Conservation (phyloP, 2,329 filamentous ascomycete species). For the Clathrospora elynae region DNA sequence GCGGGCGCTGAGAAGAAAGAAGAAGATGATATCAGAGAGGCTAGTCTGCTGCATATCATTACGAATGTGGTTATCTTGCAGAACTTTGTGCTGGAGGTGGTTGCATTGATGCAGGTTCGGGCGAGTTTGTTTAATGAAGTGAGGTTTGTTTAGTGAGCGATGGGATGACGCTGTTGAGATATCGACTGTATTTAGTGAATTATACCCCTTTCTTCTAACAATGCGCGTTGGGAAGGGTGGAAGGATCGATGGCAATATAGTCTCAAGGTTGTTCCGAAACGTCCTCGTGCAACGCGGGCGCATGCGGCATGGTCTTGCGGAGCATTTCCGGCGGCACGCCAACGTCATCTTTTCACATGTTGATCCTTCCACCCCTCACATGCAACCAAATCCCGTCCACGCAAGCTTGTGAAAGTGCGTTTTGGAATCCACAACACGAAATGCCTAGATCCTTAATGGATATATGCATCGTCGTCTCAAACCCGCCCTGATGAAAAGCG, state of each 20-base stretch:
- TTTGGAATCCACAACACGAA: slow-evolving; percentile 3
- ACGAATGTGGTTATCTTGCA: slow-evolving; percentile 58
- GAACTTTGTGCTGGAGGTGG: slow-evolving; percentile 57
- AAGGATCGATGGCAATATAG: neutral
- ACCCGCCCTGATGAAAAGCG: slow-evolving; percentile 4
- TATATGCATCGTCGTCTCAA: neutral
- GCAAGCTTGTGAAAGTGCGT: slow-evolving; percentile 22
- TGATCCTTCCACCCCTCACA: slow-evolving; percentile 11
- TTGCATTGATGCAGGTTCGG: slow-evolving; percentile 55
- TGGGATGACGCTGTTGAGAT: slow-evolving; percentile 1
- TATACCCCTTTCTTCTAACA: slow-evolving; percentile 25
- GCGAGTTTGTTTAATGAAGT: slow-evolving; percentile 57
- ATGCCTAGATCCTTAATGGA: neutral
- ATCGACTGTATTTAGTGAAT: slow-evolving; percentile 20
- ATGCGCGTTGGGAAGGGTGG: neutral
- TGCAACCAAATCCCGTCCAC: slow-evolving; percentile 14
- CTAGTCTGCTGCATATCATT: slow-evolving; percentile 55
- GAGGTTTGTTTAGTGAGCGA: slow-evolving; percentile 42
- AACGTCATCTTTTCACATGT: slow-evolving; percentile 47
- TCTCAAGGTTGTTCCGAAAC: slow-evolving; percentile 14
- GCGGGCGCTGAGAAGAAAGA: slow-evolving; percentile 23
- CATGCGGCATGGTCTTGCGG: slow-evolving; percentile 25
- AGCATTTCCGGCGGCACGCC: slow-evolving; percentile 26
- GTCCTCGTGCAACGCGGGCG: slow-evolving; percentile 28
- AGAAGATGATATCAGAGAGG: slow-evolving; percentile 45